Evolutionary conservation across 257 asterid species (phyloP), one percentile per base, ranked within the genome.

Genomic region (Nicotiana tomentosiformis): DNA sequence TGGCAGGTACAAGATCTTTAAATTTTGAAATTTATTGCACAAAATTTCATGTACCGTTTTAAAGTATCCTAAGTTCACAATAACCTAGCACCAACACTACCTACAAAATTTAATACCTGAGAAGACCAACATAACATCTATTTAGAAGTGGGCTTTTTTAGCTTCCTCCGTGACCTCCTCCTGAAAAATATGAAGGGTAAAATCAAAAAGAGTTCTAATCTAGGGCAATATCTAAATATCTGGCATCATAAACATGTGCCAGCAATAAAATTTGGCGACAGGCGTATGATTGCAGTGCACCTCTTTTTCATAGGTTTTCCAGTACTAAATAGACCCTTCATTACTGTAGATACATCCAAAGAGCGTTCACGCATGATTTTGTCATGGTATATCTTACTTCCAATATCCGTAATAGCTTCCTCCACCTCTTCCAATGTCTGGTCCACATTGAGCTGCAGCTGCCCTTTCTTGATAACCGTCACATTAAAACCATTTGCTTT

Each of bases 391-490:
- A 94, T 90, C 88, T 90, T 96, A 81, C 97, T 92, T 26, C 99
- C 99, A 23, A 92, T 89, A 86, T 96, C 98, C 77, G 62, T 68
- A 32, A 96, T 89, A 46, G 83, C 81, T 87, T 93, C 99, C 88
- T 96, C 99, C 66, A 94, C 97, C 88, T 96, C 97, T 89, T 96
- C 98, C 85, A 96, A 77, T 17, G 94, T 86, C 80, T 92, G 97
- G 84, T 94, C 99, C 77, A 94, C 87, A 80, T 94, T 93, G 86
- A 96, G 93, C 93, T 87, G 87, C 89, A 96, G 62, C 74, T 94
- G 85, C 32, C 98, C 97, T 84, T 91, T 94, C 90, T 94, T 90
- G 82, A 96, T 88, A 29, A 96, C 98, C n/a, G 98, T 93, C 46
- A 93, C 97, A 80, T 92, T 87, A 87, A 94, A 96, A 76, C 97